Conservation (phyloP, 2,329 filamentous ascomycete genomes). For the Hypoxylon sp. region DNA sequence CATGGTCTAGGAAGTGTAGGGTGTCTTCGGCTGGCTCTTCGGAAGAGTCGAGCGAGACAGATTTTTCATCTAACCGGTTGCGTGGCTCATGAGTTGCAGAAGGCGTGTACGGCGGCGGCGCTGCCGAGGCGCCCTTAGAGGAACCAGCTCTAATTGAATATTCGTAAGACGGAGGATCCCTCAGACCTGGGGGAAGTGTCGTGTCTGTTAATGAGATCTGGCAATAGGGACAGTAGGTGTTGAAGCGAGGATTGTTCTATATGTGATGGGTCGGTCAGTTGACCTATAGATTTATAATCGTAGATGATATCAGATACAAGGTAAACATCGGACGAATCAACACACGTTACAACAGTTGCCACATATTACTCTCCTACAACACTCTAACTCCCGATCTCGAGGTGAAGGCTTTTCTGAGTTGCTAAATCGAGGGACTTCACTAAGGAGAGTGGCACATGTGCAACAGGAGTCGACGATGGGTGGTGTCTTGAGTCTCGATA, state of each 20-base stretch:
- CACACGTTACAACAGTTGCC: constrained; percentile 76
- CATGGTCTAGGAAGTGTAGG: constrained; percentile 81
- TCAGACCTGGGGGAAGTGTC: constrained; percentile 72
- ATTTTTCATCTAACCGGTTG: constrained; percentile 52
- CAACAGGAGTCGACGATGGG: constrained; percentile 69
- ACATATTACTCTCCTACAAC: constrained; percentile 81
- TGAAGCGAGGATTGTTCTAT: constrained; percentile 77
- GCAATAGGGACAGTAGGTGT: constrained; percentile 79
- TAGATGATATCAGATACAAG: constrained; percentile 11
- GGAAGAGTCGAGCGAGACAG: constrained; percentile 39
- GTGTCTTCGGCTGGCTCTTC: constrained; percentile 70
- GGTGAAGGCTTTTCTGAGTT: constrained; percentile 73
- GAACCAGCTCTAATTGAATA: constrained; percentile 55
- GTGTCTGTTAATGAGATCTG: constrained; percentile 74
- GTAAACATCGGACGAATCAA: constrained; percentile 35
- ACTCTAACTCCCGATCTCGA: constrained; percentile 73
- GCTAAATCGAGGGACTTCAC: constrained; percentile 66
- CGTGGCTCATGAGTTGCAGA: constrained; percentile 44
- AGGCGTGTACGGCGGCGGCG: constrained; percentile 60
- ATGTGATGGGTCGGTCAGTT: constrained; percentile 39
- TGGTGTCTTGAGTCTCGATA: constrained; percentile 36
- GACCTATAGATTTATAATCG: background rate
- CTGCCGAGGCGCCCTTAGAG: constrained; percentile 46
- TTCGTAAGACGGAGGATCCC: constrained; percentile 77
- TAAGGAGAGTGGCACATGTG: constrained; percentile 76